phyloP scores from a whole-genome alignment of 495 filamentous ascomycete species.

The Aspergillus egyptiacus region DNA sequence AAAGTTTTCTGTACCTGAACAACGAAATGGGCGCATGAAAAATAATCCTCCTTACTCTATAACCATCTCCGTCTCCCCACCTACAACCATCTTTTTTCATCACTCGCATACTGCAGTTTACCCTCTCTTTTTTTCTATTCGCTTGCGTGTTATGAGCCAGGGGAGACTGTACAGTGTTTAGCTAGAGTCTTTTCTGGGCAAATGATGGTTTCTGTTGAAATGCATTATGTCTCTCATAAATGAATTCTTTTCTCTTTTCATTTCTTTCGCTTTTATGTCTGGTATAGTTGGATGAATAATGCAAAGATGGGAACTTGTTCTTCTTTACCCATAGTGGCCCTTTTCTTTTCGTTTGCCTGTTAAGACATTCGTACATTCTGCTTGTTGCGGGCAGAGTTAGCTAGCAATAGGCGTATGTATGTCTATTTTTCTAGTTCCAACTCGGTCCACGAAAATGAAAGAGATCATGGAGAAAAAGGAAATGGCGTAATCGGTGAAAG shows the following conservation, averaged over 20 bases:
- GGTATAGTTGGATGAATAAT: constrained; percentile 14
- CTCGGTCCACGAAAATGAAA: too few relatives aligned
- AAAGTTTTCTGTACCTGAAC: constrained; percentile 13
- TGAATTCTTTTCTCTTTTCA: constrained; percentile 8
- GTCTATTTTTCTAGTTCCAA: too few relatives aligned
- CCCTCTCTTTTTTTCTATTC: constrained; percentile 13
- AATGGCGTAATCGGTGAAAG: neutral
- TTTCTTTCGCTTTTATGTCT: constrained; percentile 5
- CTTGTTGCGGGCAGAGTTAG: too few relatives aligned
- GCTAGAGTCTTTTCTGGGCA: constrained; percentile 13
- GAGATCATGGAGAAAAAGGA: too few relatives aligned
- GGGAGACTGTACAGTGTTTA: constrained; percentile 11
- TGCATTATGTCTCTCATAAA: constrained; percentile 19
- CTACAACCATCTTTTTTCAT: neutral
- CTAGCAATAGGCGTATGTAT: too few relatives aligned
- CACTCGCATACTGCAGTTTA: neutral
- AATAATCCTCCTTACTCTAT: constrained; percentile 3
- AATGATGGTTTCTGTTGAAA: constrained; percentile 17
- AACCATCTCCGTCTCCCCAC: neutral
- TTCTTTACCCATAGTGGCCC: too few relatives aligned
- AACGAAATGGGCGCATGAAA: constrained; percentile 10
- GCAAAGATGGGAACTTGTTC: constrained; percentile 7
- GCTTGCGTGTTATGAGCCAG: constrained; percentile 9
- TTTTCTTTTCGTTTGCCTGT: too few relatives aligned
- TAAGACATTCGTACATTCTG: too few relatives aligned